Evolutionary conservation across 148 eudicot genomes (phyloP), one percentile per base, ranked within the genome.

Genomic region (Silene conica): DNA sequence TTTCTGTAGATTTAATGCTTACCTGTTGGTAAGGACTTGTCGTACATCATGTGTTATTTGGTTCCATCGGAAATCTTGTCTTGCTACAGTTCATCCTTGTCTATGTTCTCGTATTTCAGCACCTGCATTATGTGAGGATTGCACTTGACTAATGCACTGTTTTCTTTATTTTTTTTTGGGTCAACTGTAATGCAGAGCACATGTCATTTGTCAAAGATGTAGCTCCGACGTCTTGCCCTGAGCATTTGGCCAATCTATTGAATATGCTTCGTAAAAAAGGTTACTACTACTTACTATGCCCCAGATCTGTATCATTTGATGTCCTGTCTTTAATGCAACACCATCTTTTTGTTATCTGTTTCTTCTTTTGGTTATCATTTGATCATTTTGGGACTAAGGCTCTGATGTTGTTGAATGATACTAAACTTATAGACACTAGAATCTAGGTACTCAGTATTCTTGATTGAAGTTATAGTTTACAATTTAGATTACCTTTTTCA

Each of bases 231-330:
- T 83, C 84, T 78, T 83, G 89, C 8, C 97, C 98, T 1, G 87
- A 87, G 86, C 85, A 83, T 80, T 81, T 95, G 87, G 89, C 85
- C 79, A 84, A 85, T 52, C 85, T 95, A 81, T 76, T 92, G 77
- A 88, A 85, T 77, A 82, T 95, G 74, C 92, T 95, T 74, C 90
- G 83, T 85, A 85, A 82, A 76, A 92, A 87, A 90, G 98, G 98
- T 95, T 82, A 26, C 23, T 63, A 50, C 63, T 52, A n/a, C 70
- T 95, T 82, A 26, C 23, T 63, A 50, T 67, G 57, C 22, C 70
- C 34, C 25, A 48, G 55, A 67, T 20, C n/a, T 70, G 60, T 62
- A 48, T 76, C 15, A 63, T 69, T 63, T 45, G 19, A 59, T 9
- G 31, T 28, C 67, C 26, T 25, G 8, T 20, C 21, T 52, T 52